Evolutionary conservation across 208 protist genomes (phyloP).

Genomic region (Phytomonas francai): DNA sequence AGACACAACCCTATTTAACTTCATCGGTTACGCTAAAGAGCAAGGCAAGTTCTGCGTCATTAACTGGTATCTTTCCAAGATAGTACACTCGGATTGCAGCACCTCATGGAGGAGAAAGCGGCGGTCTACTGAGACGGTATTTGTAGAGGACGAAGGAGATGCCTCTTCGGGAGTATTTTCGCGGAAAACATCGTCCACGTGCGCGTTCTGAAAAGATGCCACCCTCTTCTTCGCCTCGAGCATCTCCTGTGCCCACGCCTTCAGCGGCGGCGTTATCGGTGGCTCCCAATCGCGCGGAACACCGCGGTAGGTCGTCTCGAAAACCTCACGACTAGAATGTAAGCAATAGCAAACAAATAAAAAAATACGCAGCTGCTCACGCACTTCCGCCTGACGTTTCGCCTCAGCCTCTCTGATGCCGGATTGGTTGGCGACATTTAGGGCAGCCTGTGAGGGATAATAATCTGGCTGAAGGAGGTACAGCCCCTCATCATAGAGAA

Average conservation of each 20-base stretch:
- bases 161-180: not conserved
- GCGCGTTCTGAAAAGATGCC: constrained; percentile 10
- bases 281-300: constrained; percentile 39
- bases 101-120: too few species aligned
- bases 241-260: constrained; percentile 13
- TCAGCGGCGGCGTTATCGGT: constrained; percentile 10
- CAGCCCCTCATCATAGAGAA: constrained; percentile 80
- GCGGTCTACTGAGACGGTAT: too few species aligned
- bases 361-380: constrained; percentile 28
- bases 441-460: not conserved
- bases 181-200: constrained; percentile 13
- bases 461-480: constrained; percentile 40
- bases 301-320: constrained; percentile 23
- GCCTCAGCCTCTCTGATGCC: constrained; percentile 8
- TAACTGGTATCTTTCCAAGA: too few species aligned
- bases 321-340: constrained; percentile 7
- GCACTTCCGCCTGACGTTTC: constrained; percentile 20
- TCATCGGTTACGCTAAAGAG: too few species aligned
- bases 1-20: too few species aligned
- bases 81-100: too few species aligned
- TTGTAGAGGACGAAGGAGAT: not conserved
- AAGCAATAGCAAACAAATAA: constrained; percentile 16
- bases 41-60: too few species aligned
- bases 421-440: not conserved
- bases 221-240: constrained; percentile 14